Evolutionary conservation across 306 rosid genomes (phyloP), one percentile per base, ranked within the genome.

Genomic region (Quercus bicolor): DNA sequence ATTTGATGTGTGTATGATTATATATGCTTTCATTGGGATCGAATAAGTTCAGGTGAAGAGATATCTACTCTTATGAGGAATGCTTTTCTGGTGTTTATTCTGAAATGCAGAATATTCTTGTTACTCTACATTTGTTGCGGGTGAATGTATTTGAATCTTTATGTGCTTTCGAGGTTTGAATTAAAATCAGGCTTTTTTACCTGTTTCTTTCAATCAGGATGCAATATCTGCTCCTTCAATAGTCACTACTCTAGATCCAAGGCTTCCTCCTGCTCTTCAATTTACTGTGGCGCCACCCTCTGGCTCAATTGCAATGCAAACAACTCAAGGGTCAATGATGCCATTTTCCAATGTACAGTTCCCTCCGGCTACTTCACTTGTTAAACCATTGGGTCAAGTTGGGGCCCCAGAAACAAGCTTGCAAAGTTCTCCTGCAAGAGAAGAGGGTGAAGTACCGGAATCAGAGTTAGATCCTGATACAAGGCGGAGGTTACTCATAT

Each of bases 391-490:
- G 68, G 85, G 80, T 78, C 97, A 85, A 76, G 81, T 84, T 81
- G 83, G 87, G 79, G 75, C 91, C 78, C 56, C 82, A 33, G 99
- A 95, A 82, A 81, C 90, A 82, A 89, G 91, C 82, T 80, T 91
- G 89, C 98, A 93, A 26, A 78, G 88, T 77, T 96, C 99, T 85
- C 99, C 99, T 13, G 97, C 98, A 78, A 90, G 99, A 86, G 99
- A 96, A 86, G 99, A 96, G 86, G 99, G 99, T 18, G 99, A 96
- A 85, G 99, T 96, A 33, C 97, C 97, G 53, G 99, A 96, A 88
- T 96, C 99, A 74, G 99, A 96, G 79, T 82, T 96, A 82, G 98
- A 96, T 73, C 99, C 99, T 68, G 99, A 96, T 88, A 96, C 99
- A 70, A 89, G 99, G 85, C 91, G 99, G 20, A 96, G 99, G 86